Conservation (phyloP, 106 monocot genomes). For the Dendrobium nobile region DNA sequence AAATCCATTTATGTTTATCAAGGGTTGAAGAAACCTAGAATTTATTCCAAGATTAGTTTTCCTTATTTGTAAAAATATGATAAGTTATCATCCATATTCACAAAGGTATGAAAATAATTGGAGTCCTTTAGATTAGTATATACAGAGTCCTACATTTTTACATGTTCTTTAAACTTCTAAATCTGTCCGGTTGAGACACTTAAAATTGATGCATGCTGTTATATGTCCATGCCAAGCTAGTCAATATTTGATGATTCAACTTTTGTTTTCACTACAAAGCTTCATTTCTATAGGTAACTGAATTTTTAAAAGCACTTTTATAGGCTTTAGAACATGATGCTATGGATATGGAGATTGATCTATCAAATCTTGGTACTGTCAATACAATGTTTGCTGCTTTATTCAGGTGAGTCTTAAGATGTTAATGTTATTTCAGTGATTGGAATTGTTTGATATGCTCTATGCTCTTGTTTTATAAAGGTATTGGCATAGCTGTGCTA, state of each 20-base stretch:
- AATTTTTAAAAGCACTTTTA: not conserved
- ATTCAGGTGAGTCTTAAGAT: constrained; percentile 55
- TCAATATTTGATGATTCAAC: not conserved
- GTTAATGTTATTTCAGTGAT: not conserved
- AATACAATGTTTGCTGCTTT: constrained; percentile 97
- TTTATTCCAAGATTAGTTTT: too few species aligned
- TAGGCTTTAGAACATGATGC: constrained; percentile 82
- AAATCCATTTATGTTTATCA: too few species aligned
- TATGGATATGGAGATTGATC: constrained; percentile 98
- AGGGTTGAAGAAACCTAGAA: too few species aligned
- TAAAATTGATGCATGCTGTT: too few species aligned
- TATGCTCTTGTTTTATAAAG: not conserved
- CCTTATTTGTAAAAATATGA: too few species aligned
- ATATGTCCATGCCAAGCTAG: not conserved
- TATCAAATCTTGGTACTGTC: constrained; percentile 92
- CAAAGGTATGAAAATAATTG: too few species aligned
- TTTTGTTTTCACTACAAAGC: not conserved
- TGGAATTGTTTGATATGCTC: not conserved
- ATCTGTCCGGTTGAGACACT: not conserved
- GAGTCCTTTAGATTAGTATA: too few species aligned
- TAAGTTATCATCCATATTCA: too few species aligned
- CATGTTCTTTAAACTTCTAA: not conserved
- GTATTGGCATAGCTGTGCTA: not conserved
- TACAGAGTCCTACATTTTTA: not conserved
- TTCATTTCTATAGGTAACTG: not conserved